Conservation (phyloP, 352 stramenopile genomes). For the Phytophthora pseudosyringae region DNA sequence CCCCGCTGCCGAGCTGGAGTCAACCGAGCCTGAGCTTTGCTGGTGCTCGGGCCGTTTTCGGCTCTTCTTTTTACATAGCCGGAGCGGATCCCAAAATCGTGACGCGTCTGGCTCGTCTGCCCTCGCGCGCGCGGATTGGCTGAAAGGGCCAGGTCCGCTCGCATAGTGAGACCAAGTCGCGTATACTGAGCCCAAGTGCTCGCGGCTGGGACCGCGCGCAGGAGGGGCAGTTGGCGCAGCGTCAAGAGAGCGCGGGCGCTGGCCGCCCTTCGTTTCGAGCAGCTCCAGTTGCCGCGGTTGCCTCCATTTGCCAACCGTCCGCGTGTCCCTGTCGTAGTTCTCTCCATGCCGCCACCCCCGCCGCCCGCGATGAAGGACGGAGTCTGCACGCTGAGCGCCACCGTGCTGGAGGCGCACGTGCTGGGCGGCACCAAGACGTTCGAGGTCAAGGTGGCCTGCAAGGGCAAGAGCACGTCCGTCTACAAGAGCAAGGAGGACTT, state of each 20-base stretch:
- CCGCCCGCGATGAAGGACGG: constrained; percentile 52
- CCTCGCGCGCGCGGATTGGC: constrained; percentile 14
- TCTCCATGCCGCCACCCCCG: background rate
- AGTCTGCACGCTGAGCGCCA: constrained; percentile 49
- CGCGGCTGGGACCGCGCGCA: constrained; percentile 5
- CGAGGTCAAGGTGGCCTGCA: constrained; percentile 80
- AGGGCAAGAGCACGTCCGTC: constrained; percentile 75
- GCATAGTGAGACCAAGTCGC: constrained; percentile 27
- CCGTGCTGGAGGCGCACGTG: constrained; percentile 67
- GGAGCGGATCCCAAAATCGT: background rate
- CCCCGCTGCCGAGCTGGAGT: background rate
- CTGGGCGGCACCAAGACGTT: constrained; percentile 84
- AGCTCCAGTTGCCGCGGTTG: constrained; percentile 12
- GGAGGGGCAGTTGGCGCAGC: constrained; percentile 2
- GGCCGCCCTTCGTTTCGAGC: constrained; percentile 40
- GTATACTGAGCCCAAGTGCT: constrained; percentile 31
- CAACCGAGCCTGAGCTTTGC: constrained; percentile 7
- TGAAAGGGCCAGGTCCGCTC: constrained; percentile 2
- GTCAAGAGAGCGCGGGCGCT: constrained; percentile 21
- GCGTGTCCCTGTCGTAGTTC: background rate
- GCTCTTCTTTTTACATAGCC: constrained; percentile 11
- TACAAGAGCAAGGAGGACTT: constrained; percentile 90
- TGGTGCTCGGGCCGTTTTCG: background rate
- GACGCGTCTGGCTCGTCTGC: constrained; percentile 18
- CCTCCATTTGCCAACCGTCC: constrained; percentile 34